Evolutionary conservation across 495 filamentous ascomycete genomes (phyloP).

Genomic region (Tuber indicum): DNA sequence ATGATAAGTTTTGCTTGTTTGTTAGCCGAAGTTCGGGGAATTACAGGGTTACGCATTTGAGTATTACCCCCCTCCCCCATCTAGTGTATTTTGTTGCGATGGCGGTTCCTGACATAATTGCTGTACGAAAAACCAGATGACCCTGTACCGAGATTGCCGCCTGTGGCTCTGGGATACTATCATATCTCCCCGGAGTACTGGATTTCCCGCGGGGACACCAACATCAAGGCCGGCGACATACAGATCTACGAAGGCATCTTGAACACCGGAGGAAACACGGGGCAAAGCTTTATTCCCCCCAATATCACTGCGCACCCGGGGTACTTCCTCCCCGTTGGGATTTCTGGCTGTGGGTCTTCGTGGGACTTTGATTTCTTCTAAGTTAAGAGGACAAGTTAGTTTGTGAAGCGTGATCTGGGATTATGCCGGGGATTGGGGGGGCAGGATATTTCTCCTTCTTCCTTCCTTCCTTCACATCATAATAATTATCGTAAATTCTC

Average conservation of each 20-base stretch:
- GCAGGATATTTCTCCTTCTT: background rate
- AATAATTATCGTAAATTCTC: background rate
- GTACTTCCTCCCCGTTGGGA: slow-evolving; percentile 25
- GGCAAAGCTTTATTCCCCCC: slow-evolving; percentile 10
- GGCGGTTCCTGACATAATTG: background rate
- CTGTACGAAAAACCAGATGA: slow-evolving; percentile 45
- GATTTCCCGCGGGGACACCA: slow-evolving; percentile 21
- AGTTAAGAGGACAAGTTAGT: background rate
- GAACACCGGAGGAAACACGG: slow-evolving; percentile 34
- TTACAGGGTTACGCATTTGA: slow-evolving; percentile 54
- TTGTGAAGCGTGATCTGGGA: background rate
- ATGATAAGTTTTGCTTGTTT: slow-evolving; percentile 47
- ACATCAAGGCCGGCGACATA: slow-evolving; percentile 19
- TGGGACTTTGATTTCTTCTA: slow-evolving; percentile 20
- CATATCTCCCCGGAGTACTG: slow-evolving; percentile 57
- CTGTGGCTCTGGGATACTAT: slow-evolving; percentile 47
- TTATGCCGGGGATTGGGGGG: background rate
- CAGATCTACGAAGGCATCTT: slow-evolving; percentile 23
- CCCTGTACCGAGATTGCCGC: slow-evolving; percentile 55
- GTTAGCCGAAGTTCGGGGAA: slow-evolving; percentile 51
- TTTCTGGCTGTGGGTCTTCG: slow-evolving; percentile 13
- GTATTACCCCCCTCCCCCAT: background rate
- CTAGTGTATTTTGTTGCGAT: background rate
- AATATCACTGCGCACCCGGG: slow-evolving; percentile 28
- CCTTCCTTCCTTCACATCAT: background rate